phyloP scores from a whole-genome alignment of 2,329 filamentous ascomycete species.

The Botrytis pseudocinerea region DNA sequence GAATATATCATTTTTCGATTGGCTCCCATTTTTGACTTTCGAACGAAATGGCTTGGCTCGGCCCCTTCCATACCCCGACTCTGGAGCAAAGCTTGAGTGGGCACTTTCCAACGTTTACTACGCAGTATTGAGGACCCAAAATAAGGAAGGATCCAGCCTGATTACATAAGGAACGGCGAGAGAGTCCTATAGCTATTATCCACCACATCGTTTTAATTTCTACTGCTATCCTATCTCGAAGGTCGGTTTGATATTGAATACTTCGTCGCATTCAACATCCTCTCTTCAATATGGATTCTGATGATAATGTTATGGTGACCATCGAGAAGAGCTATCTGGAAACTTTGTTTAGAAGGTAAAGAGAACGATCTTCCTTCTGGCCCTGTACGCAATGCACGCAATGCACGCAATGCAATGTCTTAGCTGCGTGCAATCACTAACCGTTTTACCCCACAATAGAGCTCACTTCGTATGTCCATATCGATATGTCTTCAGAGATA shows the following conservation, averaged over 20 bases:
- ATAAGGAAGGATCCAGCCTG: neutral
- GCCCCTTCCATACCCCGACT: neutral
- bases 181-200: neutral
- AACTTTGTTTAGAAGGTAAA: slow-evolving; percentile 61
- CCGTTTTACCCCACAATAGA: slow-evolving; percentile 40
- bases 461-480: slow-evolving; percentile 48
- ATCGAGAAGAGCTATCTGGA: slow-evolving; percentile 63
- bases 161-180: neutral
- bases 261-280: neutral
- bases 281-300: slow-evolving; percentile 29
- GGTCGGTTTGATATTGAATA: neutral
- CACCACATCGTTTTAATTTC: neutral
- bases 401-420: slow-evolving; percentile 15
- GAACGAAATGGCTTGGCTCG: slow-evolving; percentile 3
- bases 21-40: neutral
- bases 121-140: neutral
- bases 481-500: neutral
- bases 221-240: neutral
- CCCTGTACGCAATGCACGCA: neutral
- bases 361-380: neutral
- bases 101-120: neutral
- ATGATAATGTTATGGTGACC: slow-evolving; percentile 48
- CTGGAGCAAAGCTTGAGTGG: neutral
- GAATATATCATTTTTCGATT: neutral
- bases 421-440: slow-evolving; percentile 15